phyloP scores from a whole-genome alignment of 164 flowering plant genomes.

The Protea cynaroides region DNA sequence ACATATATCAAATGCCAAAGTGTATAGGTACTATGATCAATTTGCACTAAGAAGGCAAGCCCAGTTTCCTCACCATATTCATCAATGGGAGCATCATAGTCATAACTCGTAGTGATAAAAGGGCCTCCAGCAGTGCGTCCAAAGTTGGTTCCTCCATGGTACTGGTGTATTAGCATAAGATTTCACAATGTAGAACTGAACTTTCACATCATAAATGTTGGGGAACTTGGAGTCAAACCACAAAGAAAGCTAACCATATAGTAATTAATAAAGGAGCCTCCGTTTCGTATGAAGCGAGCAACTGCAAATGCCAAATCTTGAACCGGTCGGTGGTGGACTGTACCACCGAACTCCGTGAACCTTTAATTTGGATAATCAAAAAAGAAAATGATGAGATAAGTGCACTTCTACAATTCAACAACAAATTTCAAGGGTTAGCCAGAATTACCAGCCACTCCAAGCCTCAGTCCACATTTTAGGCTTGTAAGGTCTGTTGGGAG shows the following conservation, averaged over 20 bases:
- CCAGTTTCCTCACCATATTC: slow-evolving; percentile 74
- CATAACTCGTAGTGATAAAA: slow-evolving; percentile 91
- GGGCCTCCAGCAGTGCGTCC: slow-evolving; percentile 98
- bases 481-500: slow-evolving; percentile 89
- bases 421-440: background rate
- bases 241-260: slow-evolving; percentile 68
- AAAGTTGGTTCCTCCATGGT: slow-evolving; percentile 98
- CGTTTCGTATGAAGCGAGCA: slow-evolving; percentile 82
- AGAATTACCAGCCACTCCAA: slow-evolving; percentile 82
- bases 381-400: slow-evolving; percentile 4
- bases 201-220: background rate
- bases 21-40: no score
- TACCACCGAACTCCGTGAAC: slow-evolving; percentile 87
- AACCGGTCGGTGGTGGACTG: slow-evolving; percentile 66
- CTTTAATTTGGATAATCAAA: slow-evolving; percentile 23
- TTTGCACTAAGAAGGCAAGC: background rate
- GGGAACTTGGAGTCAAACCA: background rate
- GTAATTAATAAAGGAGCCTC: slow-evolving; percentile 83
- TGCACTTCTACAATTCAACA: background rate
- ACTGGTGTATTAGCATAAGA: slow-evolving; percentile 36
- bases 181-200: background rate
- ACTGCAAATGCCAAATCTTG: slow-evolving; percentile 92
- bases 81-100: slow-evolving; percentile 97
- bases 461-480: slow-evolving; percentile 93
- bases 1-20: background rate